A percentile compares a stretch with the other conserved stretches of the same genome.
phyloP scores from a whole-genome alignment of 2,329 filamentous ascomycete species.

The Drechslera avenae region DNA sequence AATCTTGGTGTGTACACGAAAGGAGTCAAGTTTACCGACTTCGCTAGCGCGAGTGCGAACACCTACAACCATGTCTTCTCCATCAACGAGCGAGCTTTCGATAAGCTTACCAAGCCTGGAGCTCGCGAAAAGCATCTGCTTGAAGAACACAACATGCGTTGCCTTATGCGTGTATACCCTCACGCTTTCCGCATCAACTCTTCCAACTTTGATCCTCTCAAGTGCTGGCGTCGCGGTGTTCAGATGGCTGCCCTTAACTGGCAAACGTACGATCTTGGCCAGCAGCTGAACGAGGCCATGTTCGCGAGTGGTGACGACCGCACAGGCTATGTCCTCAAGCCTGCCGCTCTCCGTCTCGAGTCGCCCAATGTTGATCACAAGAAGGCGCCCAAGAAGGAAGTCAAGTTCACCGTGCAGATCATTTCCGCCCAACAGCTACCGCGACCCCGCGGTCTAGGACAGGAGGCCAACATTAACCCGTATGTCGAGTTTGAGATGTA shows the following conservation, averaged over 20 bases:
- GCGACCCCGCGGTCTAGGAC: constrained; percentile 73
- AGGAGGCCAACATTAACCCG: constrained; percentile 80
- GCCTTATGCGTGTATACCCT: constrained; percentile 89
- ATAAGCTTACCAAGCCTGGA: constrained; percentile 76
- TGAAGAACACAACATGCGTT: constrained; percentile 87
- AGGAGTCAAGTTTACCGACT: constrained; percentile 82
- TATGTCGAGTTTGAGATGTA: constrained; percentile 96
- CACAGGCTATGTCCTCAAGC: constrained; percentile 93
- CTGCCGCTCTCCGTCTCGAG: constrained; percentile 71
- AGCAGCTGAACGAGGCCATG: constrained; percentile 98
- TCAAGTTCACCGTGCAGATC: constrained; percentile 84
- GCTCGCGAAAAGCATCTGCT: constrained; percentile 77
- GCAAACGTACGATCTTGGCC: constrained; percentile 95
- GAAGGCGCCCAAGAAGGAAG: constrained; percentile 78
- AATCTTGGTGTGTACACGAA: constrained; percentile 81
- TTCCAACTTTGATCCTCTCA: constrained; percentile 91
- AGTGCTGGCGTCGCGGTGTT: constrained; percentile 92
- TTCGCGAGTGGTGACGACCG: constrained; percentile 86
- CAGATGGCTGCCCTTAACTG: constrained; percentile 98
- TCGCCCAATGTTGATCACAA: constrained; percentile 54
- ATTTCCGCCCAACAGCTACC: constrained; percentile 96
- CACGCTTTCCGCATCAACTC: constrained; percentile 80
- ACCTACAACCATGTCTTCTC: constrained; percentile 95
- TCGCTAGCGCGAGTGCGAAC: constrained; percentile 77
- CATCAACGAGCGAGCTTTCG: constrained; percentile 87